Evolutionary conservation across 2,329 filamentous ascomycete species (phyloP).

Genomic region (Exophiala sideris): DNA sequence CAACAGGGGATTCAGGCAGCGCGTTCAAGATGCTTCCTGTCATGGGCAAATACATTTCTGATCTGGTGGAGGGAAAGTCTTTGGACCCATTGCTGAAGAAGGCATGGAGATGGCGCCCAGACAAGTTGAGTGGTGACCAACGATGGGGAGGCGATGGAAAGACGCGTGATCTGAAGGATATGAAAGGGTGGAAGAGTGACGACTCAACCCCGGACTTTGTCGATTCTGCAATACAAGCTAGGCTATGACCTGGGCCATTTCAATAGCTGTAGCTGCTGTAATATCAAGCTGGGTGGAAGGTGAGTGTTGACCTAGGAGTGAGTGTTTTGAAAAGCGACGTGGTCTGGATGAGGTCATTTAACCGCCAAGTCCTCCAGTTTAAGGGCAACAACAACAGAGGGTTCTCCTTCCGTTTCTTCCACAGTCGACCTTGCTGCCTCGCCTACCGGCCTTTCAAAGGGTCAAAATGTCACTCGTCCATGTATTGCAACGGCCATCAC

Average conservation of each 20-base stretch:
- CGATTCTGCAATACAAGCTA: not conserved
- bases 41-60: conserved; percentile 7
- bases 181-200: conserved; percentile 4
- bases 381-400: no score
- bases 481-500: no score
- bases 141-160: conserved; percentile 8
- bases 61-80: conserved; percentile 7
- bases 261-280: no score
- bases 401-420: no score
- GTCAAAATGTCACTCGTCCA: no score
- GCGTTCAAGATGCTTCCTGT: conserved; percentile 11
- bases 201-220: not conserved
- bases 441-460: no score
- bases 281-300: no score
- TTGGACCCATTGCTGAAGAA: conserved; percentile 7
- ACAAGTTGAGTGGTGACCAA: not conserved
- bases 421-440: no score
- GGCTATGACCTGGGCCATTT: not conserved
- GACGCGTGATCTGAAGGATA: conserved; percentile 5
- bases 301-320: no score
- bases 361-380: no score
- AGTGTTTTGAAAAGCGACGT: no score
- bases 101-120: conserved; percentile 7
- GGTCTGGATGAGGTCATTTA: no score
- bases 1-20: conserved; percentile 6